These are phyloP conservation scores for Mariannaea elegans DNA, from an alignment of 2,329 filamentous ascomycete species.

Conservation along the genomic window DNA sequence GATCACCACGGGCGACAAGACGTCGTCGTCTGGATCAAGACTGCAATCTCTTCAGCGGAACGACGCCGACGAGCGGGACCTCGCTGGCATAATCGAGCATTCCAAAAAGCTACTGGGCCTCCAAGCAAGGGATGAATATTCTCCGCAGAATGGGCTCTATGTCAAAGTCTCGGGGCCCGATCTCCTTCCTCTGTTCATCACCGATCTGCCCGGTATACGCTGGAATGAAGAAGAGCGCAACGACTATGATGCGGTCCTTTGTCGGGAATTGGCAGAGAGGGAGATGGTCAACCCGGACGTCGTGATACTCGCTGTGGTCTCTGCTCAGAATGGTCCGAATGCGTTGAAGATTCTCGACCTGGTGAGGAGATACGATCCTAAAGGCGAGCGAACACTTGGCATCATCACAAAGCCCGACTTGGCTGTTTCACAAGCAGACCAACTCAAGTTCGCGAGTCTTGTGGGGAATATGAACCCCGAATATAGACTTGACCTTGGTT, in stretches of 20 bases:
- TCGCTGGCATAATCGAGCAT: background rate
- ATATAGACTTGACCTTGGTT: conserved; percentile 4
- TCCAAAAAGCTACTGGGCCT: background rate
- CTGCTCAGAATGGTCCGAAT: background rate
- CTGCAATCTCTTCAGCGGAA: background rate
- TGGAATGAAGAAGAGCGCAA: background rate
- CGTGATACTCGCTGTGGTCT: conserved; percentile 10
- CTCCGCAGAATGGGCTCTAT: conserved; percentile 9
- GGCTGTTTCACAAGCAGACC: conserved; percentile 1
- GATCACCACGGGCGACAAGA: conserved; percentile 6
- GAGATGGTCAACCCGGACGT: conserved; percentile 11
- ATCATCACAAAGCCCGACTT: conserved; percentile 13
- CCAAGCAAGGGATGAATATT: background rate
- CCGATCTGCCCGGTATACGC: conserved; percentile 1
- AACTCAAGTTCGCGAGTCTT: background rate
- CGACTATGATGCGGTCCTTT: background rate
- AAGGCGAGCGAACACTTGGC: conserved; percentile 9
- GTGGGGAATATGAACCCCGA: background rate
- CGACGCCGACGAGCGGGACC: background rate
- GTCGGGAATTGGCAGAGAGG: conserved; percentile 3
- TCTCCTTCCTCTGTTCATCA: conserved; percentile 6
- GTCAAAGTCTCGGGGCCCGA: conserved; percentile 6
- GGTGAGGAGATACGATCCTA: conserved; percentile 3
- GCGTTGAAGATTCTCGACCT: conserved; percentile 1
- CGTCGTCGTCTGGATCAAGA: background rate